Conservation (phyloP, 2,329 filamentous ascomycete species). For the Pleomassaria siparia region DNA sequence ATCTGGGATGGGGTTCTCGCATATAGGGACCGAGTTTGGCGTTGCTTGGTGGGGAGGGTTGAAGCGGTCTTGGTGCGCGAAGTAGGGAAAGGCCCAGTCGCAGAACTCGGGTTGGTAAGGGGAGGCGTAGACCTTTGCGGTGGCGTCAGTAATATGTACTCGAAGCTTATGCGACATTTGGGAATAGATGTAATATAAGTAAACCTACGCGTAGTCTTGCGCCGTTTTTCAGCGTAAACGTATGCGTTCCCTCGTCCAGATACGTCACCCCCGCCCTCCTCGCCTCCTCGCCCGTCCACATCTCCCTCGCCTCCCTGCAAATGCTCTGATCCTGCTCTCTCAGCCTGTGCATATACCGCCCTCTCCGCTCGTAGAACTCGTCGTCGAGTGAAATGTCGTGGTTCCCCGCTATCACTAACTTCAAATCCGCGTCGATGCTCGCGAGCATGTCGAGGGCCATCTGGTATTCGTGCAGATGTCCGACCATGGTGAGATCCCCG, state of each 20-base stretch:
- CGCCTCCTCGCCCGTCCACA: constrained; percentile 52
- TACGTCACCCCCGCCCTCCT: constrained; percentile 52
- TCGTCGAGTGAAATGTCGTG: constrained; percentile 62
- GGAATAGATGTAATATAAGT: background rate
- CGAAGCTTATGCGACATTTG: background rate
- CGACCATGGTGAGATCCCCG: constrained; percentile 60
- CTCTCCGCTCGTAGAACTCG: constrained; percentile 45
- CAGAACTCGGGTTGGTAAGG: constrained; percentile 60
- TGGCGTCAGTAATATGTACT: background rate
- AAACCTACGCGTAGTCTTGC: constrained; percentile 47
- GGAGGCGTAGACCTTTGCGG: constrained; percentile 51
- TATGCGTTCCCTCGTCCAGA: constrained; percentile 56
- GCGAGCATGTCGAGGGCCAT: constrained; percentile 51
- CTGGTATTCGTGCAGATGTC: constrained; percentile 51
- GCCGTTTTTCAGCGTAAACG: constrained; percentile 52
- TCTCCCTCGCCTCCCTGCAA: constrained; percentile 39
- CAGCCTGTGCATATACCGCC: constrained; percentile 27
- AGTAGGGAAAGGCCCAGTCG: constrained; percentile 58
- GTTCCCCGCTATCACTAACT: constrained; percentile 65
- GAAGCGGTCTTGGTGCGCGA: constrained; percentile 53
- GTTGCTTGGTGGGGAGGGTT: constrained; percentile 43
- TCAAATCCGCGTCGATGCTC: constrained; percentile 55
- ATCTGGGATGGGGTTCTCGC: constrained; percentile 46
- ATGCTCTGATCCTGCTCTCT: constrained; percentile 20
- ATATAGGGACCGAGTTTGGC: constrained; percentile 30